Conservation (phyloP, 2,329 filamentous ascomycete genomes). For the Mariannaea sp. region DNA sequence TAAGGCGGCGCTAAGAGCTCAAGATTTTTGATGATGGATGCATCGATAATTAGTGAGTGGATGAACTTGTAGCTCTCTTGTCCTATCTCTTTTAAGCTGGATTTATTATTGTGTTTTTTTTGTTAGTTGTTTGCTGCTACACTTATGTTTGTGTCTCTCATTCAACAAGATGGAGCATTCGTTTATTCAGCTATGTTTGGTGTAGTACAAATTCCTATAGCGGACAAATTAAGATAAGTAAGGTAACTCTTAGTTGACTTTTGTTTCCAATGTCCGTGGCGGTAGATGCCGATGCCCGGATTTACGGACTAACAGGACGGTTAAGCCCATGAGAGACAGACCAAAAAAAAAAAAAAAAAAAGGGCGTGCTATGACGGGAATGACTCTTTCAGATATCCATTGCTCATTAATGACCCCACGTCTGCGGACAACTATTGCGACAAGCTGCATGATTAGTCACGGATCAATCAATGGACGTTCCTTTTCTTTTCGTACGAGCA, state of each 20-base stretch:
- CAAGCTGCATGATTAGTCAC: background rate
- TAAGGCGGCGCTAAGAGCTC: background rate
- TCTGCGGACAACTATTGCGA: background rate
- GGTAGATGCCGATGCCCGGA: conserved; percentile 26
- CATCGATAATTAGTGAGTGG: conserved; percentile 27
- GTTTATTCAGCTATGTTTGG: too few relatives aligned
- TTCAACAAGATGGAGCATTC: too few relatives aligned
- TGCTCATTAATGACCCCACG: background rate
- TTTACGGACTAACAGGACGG: conserved; percentile 32
- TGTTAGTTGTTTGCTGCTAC: too few relatives aligned
- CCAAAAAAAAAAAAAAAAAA: too few relatives aligned
- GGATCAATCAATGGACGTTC: background rate
- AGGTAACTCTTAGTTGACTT: too few relatives aligned
- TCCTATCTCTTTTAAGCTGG: too few relatives aligned
- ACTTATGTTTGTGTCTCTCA: too few relatives aligned
- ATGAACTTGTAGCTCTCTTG: too few relatives aligned
- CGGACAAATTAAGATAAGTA: too few relatives aligned
- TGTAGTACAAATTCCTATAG: too few relatives aligned
- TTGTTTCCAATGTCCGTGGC: background rate
- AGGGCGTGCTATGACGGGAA: background rate
- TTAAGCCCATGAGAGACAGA: conserved; percentile 17
- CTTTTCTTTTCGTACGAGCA: background rate
- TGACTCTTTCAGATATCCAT: conserved; percentile 5
- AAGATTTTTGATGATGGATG: conserved; percentile 24
- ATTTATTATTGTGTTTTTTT: too few relatives aligned